Percentiles rank a stretch among this genome's conserved stretches.
Conservation (phyloP, 441 rosid genomes). For the Erodium trifolium region DNA sequence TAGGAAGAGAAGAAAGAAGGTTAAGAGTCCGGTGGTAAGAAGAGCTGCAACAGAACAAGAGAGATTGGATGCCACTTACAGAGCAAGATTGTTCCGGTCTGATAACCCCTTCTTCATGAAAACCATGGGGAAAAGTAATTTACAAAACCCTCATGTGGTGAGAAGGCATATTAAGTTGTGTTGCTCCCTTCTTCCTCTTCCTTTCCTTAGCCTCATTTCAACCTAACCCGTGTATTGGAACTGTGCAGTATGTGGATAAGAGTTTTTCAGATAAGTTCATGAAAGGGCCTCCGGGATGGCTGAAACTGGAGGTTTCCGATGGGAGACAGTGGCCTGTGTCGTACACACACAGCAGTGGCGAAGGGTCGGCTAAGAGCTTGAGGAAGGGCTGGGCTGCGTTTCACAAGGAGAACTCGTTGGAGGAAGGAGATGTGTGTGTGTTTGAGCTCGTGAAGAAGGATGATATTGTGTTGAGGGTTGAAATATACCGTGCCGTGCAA, state of each 20-base stretch:
- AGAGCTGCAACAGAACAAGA: background rate
- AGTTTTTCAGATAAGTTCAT: background rate
- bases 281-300: background rate
- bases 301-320: background rate
- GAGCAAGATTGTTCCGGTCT: background rate
- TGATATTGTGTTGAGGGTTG: background rate
- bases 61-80: background rate
- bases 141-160: background rate
- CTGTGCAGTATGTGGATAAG: background rate
- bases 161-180: background rate
- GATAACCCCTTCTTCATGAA: background rate
- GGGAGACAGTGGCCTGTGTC: background rate
- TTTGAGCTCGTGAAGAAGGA: background rate
- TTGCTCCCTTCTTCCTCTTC: too few relatives aligned
- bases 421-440: background rate
- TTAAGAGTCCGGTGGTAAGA: background rate
- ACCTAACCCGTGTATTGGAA: too few relatives aligned
- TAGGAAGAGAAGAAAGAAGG: too few relatives aligned
- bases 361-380: background rate
- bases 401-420: background rate
- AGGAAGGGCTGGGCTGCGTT: background rate
- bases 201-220: too few relatives aligned
- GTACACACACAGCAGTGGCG: background rate
- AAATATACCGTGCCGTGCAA: background rate
- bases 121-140: too few relatives aligned